These are phyloP conservation scores for Neonectria magnoliae DNA, from an alignment of 2,329 filamentous ascomycete genomes.

Conservation along the genomic window DNA sequence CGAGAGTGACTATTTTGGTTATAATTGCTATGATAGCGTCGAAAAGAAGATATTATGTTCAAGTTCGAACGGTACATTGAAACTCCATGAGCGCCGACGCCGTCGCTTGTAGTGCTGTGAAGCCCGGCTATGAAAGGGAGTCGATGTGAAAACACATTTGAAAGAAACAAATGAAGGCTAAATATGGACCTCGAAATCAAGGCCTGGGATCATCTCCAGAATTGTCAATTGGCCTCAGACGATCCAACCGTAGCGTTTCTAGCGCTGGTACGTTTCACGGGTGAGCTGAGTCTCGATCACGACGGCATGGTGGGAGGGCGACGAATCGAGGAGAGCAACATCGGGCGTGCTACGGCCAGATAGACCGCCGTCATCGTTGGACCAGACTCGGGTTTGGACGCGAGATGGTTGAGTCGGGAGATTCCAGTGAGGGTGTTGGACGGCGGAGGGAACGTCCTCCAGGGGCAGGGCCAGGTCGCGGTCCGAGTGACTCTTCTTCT, in stretches of 20 bases:
- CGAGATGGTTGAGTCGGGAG: slow-evolving; percentile 19
- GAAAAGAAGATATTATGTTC: neutral
- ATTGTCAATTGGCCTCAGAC: neutral
- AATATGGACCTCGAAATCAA: neutral
- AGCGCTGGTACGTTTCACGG: slow-evolving; percentile 38
- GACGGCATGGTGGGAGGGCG: slow-evolving; percentile 31
- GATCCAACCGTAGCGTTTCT: slow-evolving; percentile 34
- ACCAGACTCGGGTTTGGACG: slow-evolving; percentile 45
- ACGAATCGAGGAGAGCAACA: slow-evolving; percentile 15
- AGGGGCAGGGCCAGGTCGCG: slow-evolving; percentile 23
- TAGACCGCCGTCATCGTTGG: slow-evolving; percentile 29
- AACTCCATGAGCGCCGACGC: slow-evolving; percentile 24
- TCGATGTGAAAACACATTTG: neutral
- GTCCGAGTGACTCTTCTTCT: slow-evolving; percentile 14
- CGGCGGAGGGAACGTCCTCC: slow-evolving; percentile 25
- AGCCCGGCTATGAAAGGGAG: slow-evolving; percentile 4
- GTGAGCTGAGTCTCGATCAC: slow-evolving; percentile 40
- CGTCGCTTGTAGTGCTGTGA: slow-evolving; percentile 33
- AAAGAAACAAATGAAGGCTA: slow-evolving; percentile 4
- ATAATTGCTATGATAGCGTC: neutral
- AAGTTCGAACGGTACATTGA: slow-evolving; percentile 1
- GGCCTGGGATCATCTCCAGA: neutral
- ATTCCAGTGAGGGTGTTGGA: slow-evolving; percentile 25
- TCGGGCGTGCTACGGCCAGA: slow-evolving; percentile 16
- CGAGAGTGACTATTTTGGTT: neutral